Base-by-base conservation (phyloP, 495 filamentous ascomycete genomes). In the Terfezia boudieri region DNA sequence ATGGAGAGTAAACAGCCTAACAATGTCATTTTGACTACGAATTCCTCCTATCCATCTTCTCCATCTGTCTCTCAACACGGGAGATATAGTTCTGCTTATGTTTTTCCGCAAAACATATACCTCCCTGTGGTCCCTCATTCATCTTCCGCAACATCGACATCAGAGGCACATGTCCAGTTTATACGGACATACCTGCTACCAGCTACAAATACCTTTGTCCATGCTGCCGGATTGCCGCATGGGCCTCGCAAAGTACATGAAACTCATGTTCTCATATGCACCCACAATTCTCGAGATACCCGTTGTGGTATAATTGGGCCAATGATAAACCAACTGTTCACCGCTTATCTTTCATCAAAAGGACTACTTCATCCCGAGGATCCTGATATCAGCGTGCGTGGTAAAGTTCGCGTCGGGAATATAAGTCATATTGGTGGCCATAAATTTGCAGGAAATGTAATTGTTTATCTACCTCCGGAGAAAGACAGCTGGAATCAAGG, bases 341-440 rank as follows among this genome's bases (percentile, higher is more conserved):
- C 75, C 62, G 62, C 60, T 0, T 68, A 73, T 2, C 58, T 83
- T 43, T 57, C 54, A 22, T 55, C 53, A 36, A 57, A 57, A 4
- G 54, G 54, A 35, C 53, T 61, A 4, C 53, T 62, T 36, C 53
- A 65, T 2, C 41, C 41, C 41, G 17, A 14, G 41, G 41, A 46
- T 20, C 41, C 41, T 46, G 8, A 46, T 46, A 46, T 46, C 14
- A 46, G 41, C 41, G 17, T 46, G 17, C 41, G 41, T 46, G 41
- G 57, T 11, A 57, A 50, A 2, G 76, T 74, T 4, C 72, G 78
- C 57, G 74, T 94, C 7, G 85, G 77, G 1, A 65, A 82, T 50
- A 86, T 89, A 55, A 89, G 83, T 64, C 89, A 96, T 69, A 76
- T 96, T 53, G 85, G 86, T 0, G 89, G 89, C 1, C 89, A 95